Conservation (phyloP, 805 yeast genomes). For the Starmerella gropengiesseri region DNA sequence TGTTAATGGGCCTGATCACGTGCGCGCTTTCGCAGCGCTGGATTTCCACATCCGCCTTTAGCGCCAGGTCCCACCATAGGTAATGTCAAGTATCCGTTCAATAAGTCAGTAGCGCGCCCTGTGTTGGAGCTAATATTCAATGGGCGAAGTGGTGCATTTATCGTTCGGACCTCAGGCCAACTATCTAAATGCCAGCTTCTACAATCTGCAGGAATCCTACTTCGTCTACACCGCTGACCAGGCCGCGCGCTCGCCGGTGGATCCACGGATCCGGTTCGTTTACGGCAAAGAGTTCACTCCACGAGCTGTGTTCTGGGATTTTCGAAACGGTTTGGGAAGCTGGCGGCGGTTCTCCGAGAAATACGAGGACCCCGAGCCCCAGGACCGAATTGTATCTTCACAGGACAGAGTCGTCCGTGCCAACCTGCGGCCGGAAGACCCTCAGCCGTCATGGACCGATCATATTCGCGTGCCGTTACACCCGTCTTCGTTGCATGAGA, state of each 20-base stretch:
- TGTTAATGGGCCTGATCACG: too few relatives aligned
- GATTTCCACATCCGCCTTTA: too few relatives aligned
- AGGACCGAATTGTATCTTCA: not conserved
- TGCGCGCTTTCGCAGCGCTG: too few relatives aligned
- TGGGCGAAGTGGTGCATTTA: slow-evolving; percentile 67
- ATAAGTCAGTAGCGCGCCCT: too few relatives aligned
- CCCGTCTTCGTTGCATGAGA: slow-evolving; percentile 45
- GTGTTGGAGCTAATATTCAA: slow-evolving; percentile 24
- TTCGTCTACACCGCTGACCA: slow-evolving; percentile 39
- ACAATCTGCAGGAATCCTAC: slow-evolving; percentile 65
- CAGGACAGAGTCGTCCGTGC: slow-evolving; percentile 25
- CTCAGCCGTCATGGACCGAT: slow-evolving; percentile 55
- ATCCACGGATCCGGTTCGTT: slow-evolving; percentile 40
- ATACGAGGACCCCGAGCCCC: slow-evolving; percentile 7
- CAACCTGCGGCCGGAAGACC: not conserved
- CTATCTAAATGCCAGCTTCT: slow-evolving; percentile 68
- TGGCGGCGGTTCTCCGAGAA: slow-evolving; percentile 7
- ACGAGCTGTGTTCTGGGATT: slow-evolving; percentile 71
- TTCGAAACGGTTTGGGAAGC: slow-evolving; percentile 61
- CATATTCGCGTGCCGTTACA: slow-evolving; percentile 56
- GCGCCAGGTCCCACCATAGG: too few relatives aligned
- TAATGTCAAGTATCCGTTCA: too few relatives aligned
- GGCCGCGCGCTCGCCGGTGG: slow-evolving; percentile 28
- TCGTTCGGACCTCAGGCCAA: slow-evolving; percentile 65
- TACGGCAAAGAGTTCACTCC: slow-evolving; percentile 60